Evolutionary conservation across 345 rosid genomes (phyloP), one percentile per base, ranked within the genome.

Genomic region (Euphorbia peplus): DNA sequence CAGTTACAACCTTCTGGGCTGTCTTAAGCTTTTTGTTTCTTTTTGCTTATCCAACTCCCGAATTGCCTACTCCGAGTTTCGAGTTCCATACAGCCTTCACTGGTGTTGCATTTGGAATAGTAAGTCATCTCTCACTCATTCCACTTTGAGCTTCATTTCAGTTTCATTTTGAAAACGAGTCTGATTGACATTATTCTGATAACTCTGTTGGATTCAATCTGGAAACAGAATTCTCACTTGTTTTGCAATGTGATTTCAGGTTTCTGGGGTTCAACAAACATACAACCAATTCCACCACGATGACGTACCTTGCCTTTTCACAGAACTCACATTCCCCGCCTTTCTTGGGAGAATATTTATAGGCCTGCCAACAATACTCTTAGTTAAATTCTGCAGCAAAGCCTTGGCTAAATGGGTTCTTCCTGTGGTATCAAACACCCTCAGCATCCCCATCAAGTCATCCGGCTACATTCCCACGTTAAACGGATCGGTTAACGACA

Each of bases 11-110:
- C 62, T 95, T 95, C 76, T 95, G 99, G 98, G 86, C 87, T 0
- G 85, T 84, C 64, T 75, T 95, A 41, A 90, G 99, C 83, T 84
- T 95, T 79, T 70, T 95, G 70, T 76, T 95, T 75, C 93, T 91
- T 63, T 95, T 95, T 81, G 99, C 99, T 67, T 95, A 95, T 78
- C 99, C 99, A 9, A 91, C 89, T 37, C 99, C 99, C 0, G 97
- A 91, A 82, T 26, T 81, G 62, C 92, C 98, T 64, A 91, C 98
- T 63, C 99, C 99, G 71, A 95, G 99, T 78, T 95, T 83, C 66
- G 98, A 95, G 84, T 95, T 48, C 69, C 99, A 95, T 79, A 78
- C 98, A 1, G 98, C 99, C 68, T 95, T 95, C 78, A 58, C 72
- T n/a, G 99, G 99, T 7, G 98, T 91, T 72, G 83, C 97, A 0